phyloP scores from a whole-genome alignment of 2,329 filamentous ascomycete species.

The Alternaria sp. region DNA sequence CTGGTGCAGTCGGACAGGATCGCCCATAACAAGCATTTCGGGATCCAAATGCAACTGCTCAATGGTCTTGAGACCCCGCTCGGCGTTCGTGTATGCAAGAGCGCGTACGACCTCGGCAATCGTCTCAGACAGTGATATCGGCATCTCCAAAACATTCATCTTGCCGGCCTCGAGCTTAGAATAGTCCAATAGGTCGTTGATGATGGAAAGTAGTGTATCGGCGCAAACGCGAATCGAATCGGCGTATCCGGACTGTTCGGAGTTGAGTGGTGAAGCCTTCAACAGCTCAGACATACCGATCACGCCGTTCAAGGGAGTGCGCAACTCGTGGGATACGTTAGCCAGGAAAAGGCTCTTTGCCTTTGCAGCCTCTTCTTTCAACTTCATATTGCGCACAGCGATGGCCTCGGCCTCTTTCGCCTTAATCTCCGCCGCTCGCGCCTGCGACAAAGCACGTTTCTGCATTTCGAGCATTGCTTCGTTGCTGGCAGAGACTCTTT shows the following conservation, averaged over 20 bases:
- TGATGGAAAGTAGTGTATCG: slow-evolving; percentile 61
- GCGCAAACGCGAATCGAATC: slow-evolving; percentile 72
- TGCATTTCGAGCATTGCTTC: slow-evolving; percentile 80
- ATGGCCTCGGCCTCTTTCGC: slow-evolving; percentile 79
- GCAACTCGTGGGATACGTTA: slow-evolving; percentile 66
- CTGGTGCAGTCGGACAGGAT: slow-evolving; percentile 61
- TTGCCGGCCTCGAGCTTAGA: slow-evolving; percentile 63
- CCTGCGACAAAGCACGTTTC: slow-evolving; percentile 75
- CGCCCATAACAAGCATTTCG: slow-evolving; percentile 61
- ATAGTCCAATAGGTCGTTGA: slow-evolving; percentile 63
- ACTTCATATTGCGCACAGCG: slow-evolving; percentile 78
- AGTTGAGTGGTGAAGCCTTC: slow-evolving; percentile 64
- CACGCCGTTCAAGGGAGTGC: slow-evolving; percentile 63
- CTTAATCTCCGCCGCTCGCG: slow-evolving; percentile 76
- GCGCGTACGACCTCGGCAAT: slow-evolving; percentile 71
- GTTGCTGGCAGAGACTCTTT: slow-evolving; percentile 81
- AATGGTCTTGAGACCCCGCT: slow-evolving; percentile 66
- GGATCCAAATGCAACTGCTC: slow-evolving; percentile 64
- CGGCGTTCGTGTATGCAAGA: slow-evolving; percentile 69
- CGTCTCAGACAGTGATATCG: slow-evolving; percentile 62
- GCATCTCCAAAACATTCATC: slow-evolving; percentile 67
- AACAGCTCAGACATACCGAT: slow-evolving; percentile 68
- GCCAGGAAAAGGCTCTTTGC: slow-evolving; percentile 79
- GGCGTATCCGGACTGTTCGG: slow-evolving; percentile 68
- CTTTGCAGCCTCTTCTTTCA: slow-evolving; percentile 83